Evolutionary conservation across 1,284 basidiomycete genomes (phyloP).

Genomic region (Peniophora sp.): DNA sequence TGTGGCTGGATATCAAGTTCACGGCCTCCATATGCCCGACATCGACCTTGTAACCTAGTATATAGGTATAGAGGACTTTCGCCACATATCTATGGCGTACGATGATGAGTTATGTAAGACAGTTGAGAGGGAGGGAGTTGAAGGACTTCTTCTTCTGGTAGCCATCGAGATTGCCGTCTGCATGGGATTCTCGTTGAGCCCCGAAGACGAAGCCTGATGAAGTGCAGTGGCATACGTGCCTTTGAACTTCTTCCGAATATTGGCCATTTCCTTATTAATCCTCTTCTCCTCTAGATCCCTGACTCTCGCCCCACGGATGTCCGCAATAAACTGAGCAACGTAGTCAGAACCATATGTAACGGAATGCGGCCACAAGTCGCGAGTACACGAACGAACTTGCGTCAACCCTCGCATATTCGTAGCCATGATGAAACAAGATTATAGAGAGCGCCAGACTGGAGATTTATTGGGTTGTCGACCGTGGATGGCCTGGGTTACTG

Average conservation of each 20-base stretch:
- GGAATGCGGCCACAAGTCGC: not conserved
- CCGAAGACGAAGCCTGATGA: conserved; percentile 3
- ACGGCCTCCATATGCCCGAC: conserved; percentile 99
- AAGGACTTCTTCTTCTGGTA: conserved; percentile 98
- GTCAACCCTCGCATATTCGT: conserved; percentile 86
- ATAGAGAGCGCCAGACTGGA: not conserved
- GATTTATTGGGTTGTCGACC: not conserved
- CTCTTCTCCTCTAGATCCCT: conserved; percentile 92
- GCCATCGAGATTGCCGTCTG: conserved; percentile 94
- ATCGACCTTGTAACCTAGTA: conserved; percentile 97
- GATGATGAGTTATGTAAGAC: conserved; percentile 3
- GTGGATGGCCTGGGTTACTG: too few relatives aligned
- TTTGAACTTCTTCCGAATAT: conserved; percentile 98
- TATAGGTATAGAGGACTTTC: conserved; percentile 99
- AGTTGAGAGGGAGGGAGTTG: conserved; percentile 3
- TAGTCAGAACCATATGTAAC: not conserved
- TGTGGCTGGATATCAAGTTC: conserved; percentile 91
- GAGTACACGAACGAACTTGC: conserved; percentile 51
- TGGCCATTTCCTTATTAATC: conserved; percentile 99
- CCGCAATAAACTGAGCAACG: conserved; percentile 86
- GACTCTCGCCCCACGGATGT: conserved; percentile 88
- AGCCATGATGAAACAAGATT: conserved; percentile 45
- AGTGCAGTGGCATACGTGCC: conserved; percentile 34
- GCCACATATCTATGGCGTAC: conserved; percentile 65
- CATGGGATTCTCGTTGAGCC: conserved; percentile 5